These are phyloP conservation scores for Boehmeria nivea DNA, from an alignment of 306 rosid species.

Conservation along the genomic window DNA sequence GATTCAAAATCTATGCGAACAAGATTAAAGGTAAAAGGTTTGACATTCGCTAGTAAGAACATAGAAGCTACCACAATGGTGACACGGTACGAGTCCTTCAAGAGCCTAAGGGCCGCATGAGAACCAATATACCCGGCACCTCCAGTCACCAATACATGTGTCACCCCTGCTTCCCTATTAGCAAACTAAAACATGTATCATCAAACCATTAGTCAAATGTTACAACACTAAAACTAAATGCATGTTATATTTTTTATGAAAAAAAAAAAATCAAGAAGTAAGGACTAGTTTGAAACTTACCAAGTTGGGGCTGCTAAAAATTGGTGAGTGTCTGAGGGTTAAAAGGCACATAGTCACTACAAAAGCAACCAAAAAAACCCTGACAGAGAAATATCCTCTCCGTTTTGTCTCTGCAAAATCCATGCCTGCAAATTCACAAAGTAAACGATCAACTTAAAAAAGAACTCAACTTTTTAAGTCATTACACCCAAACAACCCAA, in stretches of 20 bases:
- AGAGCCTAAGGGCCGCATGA: constrained; percentile 77
- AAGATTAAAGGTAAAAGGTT: neutral
- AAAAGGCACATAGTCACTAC: constrained; percentile 59
- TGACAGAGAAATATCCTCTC: constrained; percentile 49
- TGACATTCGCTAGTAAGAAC: constrained; percentile 4
- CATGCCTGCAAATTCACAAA: constrained; percentile 43
- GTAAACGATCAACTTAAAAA: too few species aligned
- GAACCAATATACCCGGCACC: constrained; percentile 98
- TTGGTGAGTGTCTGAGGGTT: constrained; percentile 56
- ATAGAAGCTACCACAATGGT: constrained; percentile 70
- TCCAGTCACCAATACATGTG: constrained; percentile 86
- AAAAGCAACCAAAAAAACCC: constrained; percentile 49
- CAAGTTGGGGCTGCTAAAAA: constrained; percentile 47
- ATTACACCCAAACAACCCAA: neutral
- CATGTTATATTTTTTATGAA: too few species aligned
- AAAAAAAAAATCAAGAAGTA: neutral
- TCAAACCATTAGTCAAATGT: neutral
- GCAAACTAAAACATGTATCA: constrained; percentile 41
- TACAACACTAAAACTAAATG: too few species aligned
- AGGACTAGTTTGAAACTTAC: too few species aligned
- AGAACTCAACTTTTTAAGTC: too few species aligned
- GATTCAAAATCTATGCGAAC: neutral
- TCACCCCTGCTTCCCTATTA: constrained; percentile 53
- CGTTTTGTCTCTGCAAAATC: constrained; percentile 64
- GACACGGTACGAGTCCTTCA: constrained; percentile 72